phyloP scores from a whole-genome alignment of 768 basidiomycete species.

The Tricholoma furcatifolium region DNA sequence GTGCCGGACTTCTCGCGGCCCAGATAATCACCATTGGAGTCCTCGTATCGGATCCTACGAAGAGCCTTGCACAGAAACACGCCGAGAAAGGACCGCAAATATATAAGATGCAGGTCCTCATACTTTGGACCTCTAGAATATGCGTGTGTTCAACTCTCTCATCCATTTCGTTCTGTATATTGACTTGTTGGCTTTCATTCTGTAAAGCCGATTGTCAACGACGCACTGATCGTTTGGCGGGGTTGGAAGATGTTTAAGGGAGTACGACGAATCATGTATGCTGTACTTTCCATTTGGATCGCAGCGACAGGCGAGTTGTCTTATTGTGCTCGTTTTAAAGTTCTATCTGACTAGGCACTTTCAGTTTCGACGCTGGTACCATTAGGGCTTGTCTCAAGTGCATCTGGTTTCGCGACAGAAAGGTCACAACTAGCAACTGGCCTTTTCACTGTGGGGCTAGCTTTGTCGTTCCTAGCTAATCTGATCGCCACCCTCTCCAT shows the following conservation, averaged over 20 bases:
- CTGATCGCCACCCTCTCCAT: neutral
- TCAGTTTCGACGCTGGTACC: neutral
- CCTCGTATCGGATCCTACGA: neutral
- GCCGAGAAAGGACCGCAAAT: no score
- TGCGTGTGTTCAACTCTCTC: no score
- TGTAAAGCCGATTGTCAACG: constrained; percentile 2
- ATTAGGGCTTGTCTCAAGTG: neutral
- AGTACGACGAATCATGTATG: neutral
- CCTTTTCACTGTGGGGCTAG: constrained; percentile 1
- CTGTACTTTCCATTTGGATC: neutral
- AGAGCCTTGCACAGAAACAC: no score
- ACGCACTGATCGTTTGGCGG: constrained; percentile 4
- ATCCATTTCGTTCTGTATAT: no score
- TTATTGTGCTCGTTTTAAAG: neutral
- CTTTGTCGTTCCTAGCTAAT: neutral
- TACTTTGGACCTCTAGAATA: no score
- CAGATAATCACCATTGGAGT: neutral
- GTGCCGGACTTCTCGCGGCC: neutral
- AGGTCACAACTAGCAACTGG: neutral
- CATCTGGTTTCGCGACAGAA: neutral
- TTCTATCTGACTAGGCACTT: neutral
- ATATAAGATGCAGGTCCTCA: no score
- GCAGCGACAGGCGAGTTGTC: neutral
- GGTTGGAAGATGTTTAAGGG: neutral
- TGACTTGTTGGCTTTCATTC: no score